Percentiles rank a stretch among this genome's conserved stretches.
These are phyloP conservation scores for Aureobasidium namibiae DNA, from an alignment of 2,329 filamentous ascomycete species.

Conservation along the genomic window DNA sequence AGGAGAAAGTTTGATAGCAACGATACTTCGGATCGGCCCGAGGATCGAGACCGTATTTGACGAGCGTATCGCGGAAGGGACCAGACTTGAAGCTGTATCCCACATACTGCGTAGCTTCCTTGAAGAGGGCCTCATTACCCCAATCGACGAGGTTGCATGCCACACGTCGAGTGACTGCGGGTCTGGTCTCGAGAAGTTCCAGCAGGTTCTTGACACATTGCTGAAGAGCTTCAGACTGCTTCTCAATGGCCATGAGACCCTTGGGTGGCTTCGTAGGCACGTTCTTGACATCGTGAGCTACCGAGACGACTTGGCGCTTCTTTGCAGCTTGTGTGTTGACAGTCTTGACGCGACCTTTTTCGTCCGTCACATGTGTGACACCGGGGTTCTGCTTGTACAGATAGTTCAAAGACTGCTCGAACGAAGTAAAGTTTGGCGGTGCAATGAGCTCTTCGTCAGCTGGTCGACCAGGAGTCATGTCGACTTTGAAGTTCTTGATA, in stretches of 20 bases:
- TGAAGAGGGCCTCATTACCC: slow-evolving; percentile 49
- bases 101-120: slow-evolving; percentile 71
- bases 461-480: slow-evolving; percentile 51
- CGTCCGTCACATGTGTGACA: slow-evolving; percentile 12
- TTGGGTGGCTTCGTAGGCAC: slow-evolving; percentile 55
- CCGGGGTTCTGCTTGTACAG: slow-evolving; percentile 15
- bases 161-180: slow-evolving; percentile 79
- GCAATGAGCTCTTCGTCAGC: slow-evolving; percentile 59
- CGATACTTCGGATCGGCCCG: slow-evolving; percentile 67
- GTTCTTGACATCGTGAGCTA: slow-evolving; percentile 52
- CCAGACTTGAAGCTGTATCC: slow-evolving; percentile 91
- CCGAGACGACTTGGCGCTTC: slow-evolving; percentile 52
- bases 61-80: slow-evolving; percentile 81
- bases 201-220: slow-evolving; percentile 57
- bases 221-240: slow-evolving; percentile 38
- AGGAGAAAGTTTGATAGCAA: slow-evolving; percentile 81
- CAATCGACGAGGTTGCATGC: slow-evolving; percentile 62
- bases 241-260: slow-evolving; percentile 43
- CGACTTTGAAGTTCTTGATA: slow-evolving; percentile 59
- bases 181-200: slow-evolving; percentile 61
- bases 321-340: slow-evolving; percentile 37
- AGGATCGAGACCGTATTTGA: slow-evolving; percentile 81
- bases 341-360: slow-evolving; percentile 8
- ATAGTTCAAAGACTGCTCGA: slow-evolving; percentile 20
- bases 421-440: slow-evolving; percentile 23